These are phyloP conservation scores for Phaeoacremonium minimum DNA, from an alignment of 2,329 filamentous ascomycete species.

Conservation along the genomic window DNA sequence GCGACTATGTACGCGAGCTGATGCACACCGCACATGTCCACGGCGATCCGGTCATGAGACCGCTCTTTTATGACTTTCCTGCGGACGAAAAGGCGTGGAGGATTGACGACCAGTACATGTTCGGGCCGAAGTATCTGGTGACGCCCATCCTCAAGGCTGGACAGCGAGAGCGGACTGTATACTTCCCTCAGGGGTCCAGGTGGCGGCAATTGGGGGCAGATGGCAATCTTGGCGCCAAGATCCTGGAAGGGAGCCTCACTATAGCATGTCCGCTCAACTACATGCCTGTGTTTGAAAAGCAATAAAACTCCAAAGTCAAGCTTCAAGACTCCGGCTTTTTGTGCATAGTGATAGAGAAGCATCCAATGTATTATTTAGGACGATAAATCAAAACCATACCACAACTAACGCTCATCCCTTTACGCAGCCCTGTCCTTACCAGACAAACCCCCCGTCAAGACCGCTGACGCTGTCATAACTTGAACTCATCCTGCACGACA, in stretches of 20 bases:
- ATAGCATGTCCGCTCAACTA: too few relatives aligned
- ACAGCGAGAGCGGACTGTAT: slow-evolving; percentile 36
- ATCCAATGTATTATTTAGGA: too few relatives aligned
- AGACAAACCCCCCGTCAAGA: too few relatives aligned
- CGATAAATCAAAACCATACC: too few relatives aligned
- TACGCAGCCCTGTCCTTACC: too few relatives aligned
- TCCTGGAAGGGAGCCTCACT: background rate
- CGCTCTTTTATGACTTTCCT: slow-evolving; percentile 61
- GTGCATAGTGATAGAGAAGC: too few relatives aligned
- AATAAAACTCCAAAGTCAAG: too few relatives aligned
- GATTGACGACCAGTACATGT: slow-evolving; percentile 59
- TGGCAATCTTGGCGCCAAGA: background rate
- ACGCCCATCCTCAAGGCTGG: slow-evolving; percentile 48
- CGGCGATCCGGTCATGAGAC: slow-evolving; percentile 56
- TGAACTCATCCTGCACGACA: too few relatives aligned
- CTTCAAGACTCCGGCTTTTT: too few relatives aligned
- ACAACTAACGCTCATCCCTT: too few relatives aligned
- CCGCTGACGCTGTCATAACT: too few relatives aligned
- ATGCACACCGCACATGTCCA: slow-evolving; percentile 57
- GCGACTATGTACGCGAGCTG: slow-evolving; percentile 50
- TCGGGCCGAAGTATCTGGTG: slow-evolving; percentile 53
- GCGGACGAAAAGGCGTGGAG: slow-evolving; percentile 49
- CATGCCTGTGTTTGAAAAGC: background rate
- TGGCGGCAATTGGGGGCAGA: background rate
- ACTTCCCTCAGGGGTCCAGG: slow-evolving; percentile 17